Evolutionary conservation across 805 yeast genomes (phyloP), one percentile per base, ranked within the genome.

Genomic region (Saccharomycopsis selenospora): DNA sequence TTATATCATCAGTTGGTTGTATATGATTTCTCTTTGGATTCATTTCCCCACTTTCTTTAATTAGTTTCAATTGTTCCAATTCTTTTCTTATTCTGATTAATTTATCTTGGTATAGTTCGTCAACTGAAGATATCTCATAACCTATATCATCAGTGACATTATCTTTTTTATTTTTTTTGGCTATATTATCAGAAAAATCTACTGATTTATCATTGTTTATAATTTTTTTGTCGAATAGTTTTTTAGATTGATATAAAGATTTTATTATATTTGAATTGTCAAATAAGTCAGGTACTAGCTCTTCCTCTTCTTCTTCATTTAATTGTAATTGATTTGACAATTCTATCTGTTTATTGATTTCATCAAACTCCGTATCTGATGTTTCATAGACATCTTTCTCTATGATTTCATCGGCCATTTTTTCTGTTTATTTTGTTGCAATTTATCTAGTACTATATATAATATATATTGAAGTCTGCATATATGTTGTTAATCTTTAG

Each of bases 101-200:
- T 36, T 50, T 50, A 42, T 23, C 28, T 4, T 47, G 42, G 40
- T 53, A 53, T 10, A 53, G 47, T 38, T 53, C 56, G 10, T 53
- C 48, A 6, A 53, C 50, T 5, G 26, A 25, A 26, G 25, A 49
- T 7, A 43, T 36, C 27, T 50, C 50, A 36, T 45, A 53, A 8
- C 42, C 25, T 6, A 25, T 22, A n/a, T 41, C 26, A 25, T 22
- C 26, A 17, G 14, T 27, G 2, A 13, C 18, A 8, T 40, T 40
- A 4, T 18, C 8, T 3, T 24, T 18, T 4, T 20, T 22, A 7
- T 20, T 13, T 17, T 8, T 14, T 17, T 47, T 51, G 3, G 22
- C 51, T 13, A 53, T 36, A 18, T 24, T 45, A 17, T 51, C 54
- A 7, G 56, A 53, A 42, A 53, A 53, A 43, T 53, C 52, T n/a